These are phyloP conservation scores for Aeminium ludgeri DNA, from an alignment of 495 filamentous ascomycete species.

Conservation along the genomic window DNA sequence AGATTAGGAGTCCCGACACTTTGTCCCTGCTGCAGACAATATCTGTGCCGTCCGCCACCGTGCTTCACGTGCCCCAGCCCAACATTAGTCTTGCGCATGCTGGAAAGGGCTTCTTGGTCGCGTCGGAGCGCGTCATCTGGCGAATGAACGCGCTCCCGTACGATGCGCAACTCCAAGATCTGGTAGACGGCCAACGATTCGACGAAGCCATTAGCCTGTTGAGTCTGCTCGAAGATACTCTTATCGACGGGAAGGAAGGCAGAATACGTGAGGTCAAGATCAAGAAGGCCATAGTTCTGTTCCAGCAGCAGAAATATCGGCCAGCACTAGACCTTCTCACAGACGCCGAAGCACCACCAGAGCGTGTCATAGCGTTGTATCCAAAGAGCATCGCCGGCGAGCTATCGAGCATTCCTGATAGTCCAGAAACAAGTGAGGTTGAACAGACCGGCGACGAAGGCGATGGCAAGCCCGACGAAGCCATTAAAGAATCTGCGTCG, in stretches of 20 bases:
- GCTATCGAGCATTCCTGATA: constrained; percentile 37
- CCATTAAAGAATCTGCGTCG: constrained; percentile 15
- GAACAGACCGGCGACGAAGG: constrained; percentile 25
- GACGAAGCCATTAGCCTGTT: constrained; percentile 89
- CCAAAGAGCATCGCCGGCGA: constrained; percentile 72
- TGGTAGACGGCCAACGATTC: constrained; percentile 56
- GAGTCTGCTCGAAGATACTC: constrained; percentile 76
- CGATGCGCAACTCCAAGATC: constrained; percentile 72
- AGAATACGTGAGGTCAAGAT: constrained; percentile 71
- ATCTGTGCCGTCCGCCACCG: constrained; percentile 56
- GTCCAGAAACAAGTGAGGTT: constrained; percentile 23
- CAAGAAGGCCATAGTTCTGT: constrained; percentile 72
- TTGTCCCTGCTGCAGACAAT: constrained; percentile 75
- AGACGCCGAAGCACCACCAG: constrained; percentile 72
- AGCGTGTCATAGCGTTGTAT: constrained; percentile 72
- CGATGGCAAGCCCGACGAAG: constrained; percentile 18
- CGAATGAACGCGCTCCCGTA: constrained; percentile 90
- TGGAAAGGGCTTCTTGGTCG: constrained; percentile 82
- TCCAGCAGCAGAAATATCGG: constrained; percentile 64
- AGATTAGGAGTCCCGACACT: constrained; percentile 85
- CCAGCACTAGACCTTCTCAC: constrained; percentile 86
- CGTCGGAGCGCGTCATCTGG: constrained; percentile 81
- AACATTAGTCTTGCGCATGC: constrained; percentile 84
- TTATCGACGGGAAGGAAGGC: constrained; percentile 67
- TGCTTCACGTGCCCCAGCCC: constrained; percentile 84